Evolutionary conservation across 257 asterid genomes (phyloP), one percentile per base, ranked within the genome.

Genomic region (Solanum pennellii): DNA sequence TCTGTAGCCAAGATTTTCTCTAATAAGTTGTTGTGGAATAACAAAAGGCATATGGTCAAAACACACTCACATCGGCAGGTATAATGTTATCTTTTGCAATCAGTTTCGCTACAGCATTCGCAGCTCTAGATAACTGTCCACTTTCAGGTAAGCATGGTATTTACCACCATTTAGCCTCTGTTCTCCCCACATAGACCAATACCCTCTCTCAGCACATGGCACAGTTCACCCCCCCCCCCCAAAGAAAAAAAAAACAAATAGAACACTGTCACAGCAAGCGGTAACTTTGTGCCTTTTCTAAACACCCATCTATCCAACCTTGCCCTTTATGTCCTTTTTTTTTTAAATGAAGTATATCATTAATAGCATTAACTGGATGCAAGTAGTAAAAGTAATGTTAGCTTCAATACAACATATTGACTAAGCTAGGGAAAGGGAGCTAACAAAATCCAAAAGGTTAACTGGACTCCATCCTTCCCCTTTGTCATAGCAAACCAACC

Each of bases 1-100:
- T 91, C 99, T 97, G 96, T 79, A 89, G 88, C 88, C 25, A 84
- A 80, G 85, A n/a, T 89, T 73, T 87, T 29, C 86, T 86, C 86
- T 92, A 86, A 87, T 92, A 85, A 86, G 59, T 44, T 62, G 82
- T 76, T 76, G 88, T 33, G 31, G 72, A 39, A 83, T 84, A 88
- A 74, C 83, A 82, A 84, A 59, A 5, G 69, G 44, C 85, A 47
- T 29, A 80, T 80, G 68, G 66, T 47, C 85, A 80, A 77, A 77
- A 47, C 20, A 80, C 31, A 80, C 29, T 80, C 68, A 47, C 44
- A 80, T 47, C 35, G 12, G 33, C 66, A 47, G 44, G 29, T 44
- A 29, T 9, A 80, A 16, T 25, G 85, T 47, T 18, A 47, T 80
- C 65, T 56, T 56, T 56, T 56, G 65, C 65, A 20, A 56, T 56